A percentile compares a stretch with the other conserved stretches of the same genome.
These are phyloP conservation scores for Dactylonectria estremocensis DNA, from an alignment of 2,329 filamentous ascomycete species.

Conservation along the genomic window DNA sequence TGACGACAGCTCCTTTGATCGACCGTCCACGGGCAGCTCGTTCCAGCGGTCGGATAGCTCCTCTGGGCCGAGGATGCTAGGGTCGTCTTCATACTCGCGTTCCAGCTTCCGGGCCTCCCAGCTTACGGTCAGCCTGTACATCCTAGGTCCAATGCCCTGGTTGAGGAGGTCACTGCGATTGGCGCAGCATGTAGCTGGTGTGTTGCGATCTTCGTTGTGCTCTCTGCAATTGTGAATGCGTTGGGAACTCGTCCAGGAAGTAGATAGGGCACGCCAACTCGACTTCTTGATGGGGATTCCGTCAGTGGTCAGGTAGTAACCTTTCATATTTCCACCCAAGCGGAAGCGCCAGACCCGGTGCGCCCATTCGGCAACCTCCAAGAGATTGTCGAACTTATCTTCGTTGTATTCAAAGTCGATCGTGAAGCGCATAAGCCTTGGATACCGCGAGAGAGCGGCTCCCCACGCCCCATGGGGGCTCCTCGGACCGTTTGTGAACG, in stretches of 20 bases:
- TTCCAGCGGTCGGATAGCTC: slow-evolving; percentile 14
- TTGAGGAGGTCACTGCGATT: slow-evolving; percentile 5
- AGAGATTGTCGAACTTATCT: slow-evolving; percentile 5
- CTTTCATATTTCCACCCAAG: slow-evolving; percentile 32
- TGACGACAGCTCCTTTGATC: background rate
- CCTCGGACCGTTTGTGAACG: slow-evolving; percentile 5
- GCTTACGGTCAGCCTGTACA: slow-evolving; percentile 33
- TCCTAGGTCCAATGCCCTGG: slow-evolving; percentile 18
- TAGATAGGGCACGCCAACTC: slow-evolving; percentile 24
- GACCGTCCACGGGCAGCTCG: slow-evolving; percentile 17
- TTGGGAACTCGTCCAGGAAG: slow-evolving; percentile 17
- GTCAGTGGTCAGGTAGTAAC: slow-evolving; percentile 30
- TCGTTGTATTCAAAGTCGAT: slow-evolving; percentile 33
- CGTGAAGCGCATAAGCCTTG: slow-evolving; percentile 24
- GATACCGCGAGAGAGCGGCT: slow-evolving; percentile 19
- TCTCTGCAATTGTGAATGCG: slow-evolving; percentile 5
- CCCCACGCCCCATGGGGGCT: slow-evolving; percentile 25
- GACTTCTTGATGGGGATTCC: slow-evolving; percentile 22
- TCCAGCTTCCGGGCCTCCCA: slow-evolving; percentile 32
- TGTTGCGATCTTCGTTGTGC: background rate
- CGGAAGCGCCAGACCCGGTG: slow-evolving; percentile 37
- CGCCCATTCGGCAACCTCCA: slow-evolving; percentile 29
- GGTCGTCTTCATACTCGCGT: slow-evolving; percentile 24
- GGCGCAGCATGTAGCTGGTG: slow-evolving; percentile 11
- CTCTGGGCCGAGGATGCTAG: slow-evolving; percentile 3